Conservation (phyloP, 306 rosid species). For the Trifolium fragiferum region DNA sequence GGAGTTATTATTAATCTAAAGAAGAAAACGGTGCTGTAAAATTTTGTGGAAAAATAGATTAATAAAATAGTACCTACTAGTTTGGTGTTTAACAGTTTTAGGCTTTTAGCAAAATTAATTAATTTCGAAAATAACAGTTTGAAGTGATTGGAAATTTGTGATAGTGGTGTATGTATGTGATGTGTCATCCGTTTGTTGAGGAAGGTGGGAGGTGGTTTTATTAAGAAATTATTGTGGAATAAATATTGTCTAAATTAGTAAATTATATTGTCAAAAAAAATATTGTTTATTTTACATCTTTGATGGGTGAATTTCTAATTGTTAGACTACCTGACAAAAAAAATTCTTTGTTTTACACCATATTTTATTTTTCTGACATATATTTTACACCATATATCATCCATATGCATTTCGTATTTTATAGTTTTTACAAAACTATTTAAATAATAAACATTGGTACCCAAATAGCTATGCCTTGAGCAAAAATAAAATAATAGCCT, state of each 20-base stretch:
- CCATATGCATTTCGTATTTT: neutral
- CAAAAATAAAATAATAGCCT: too few relatives aligned
- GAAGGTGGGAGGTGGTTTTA: constrained; percentile 5
- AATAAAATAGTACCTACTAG: neutral
- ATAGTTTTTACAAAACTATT: too few relatives aligned
- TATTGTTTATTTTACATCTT: too few relatives aligned
- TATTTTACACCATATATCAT: neutral
- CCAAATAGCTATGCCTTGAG: too few relatives aligned
- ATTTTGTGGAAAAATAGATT: neutral
- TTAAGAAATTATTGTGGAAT: neutral
- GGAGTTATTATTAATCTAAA: constrained; percentile 3
- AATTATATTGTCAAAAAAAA: neutral
- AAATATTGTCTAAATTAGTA: neutral
- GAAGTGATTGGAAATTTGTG: neutral
- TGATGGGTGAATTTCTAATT: too few relatives aligned
- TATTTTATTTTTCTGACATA: neutral
- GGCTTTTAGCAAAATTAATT: neutral
- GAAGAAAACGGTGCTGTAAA: neutral
- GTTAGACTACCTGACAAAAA: too few relatives aligned
- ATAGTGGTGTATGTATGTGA: neutral
- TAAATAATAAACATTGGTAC: too few relatives aligned
- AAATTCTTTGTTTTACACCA: neutral
- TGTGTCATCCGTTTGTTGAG: constrained; percentile 22
- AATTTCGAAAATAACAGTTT: neutral
- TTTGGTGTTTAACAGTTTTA: constrained; percentile 5